Conservation (phyloP, 345 rosid species). For the Hibiscus tridactylites region DNA sequence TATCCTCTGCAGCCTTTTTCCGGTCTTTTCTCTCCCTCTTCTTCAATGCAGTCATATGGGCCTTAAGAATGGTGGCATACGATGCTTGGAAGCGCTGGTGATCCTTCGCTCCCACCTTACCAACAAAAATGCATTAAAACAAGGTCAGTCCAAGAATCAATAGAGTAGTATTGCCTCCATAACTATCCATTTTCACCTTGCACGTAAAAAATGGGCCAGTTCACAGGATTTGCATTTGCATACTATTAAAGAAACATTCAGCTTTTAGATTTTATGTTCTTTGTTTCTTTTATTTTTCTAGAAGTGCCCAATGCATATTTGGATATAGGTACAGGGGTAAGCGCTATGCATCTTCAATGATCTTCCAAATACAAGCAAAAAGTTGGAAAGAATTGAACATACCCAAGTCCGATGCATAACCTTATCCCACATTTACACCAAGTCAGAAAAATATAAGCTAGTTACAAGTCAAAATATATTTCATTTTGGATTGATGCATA, state of each 20-base stretch:
- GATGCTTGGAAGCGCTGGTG: constrained; percentile 92
- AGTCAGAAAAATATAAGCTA: neutral
- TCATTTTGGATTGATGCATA: neutral
- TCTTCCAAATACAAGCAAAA: neutral
- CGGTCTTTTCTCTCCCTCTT: constrained; percentile 89
- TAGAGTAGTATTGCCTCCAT: no score
- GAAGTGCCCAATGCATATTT: neutral
- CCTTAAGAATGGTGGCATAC: constrained; percentile 84
- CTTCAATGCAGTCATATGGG: constrained; percentile 81
- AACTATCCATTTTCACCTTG: neutral
- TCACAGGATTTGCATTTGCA: neutral
- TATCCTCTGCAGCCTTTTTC: constrained; percentile 64
- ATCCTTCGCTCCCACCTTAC: constrained; percentile 80
- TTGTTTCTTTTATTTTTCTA: neutral
- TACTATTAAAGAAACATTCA: neutral
- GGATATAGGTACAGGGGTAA: neutral
- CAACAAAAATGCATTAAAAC: constrained; percentile 7
- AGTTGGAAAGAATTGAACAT: neutral
- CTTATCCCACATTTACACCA: neutral
- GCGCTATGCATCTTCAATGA: neutral
- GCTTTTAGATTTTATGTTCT: neutral
- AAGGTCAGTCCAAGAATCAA: neutral
- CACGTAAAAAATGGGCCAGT: neutral
- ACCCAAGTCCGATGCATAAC: neutral
- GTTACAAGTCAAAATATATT: neutral